Conservation (phyloP, 148 eudicot genomes). For the Vaccinium macrocarpon region DNA sequence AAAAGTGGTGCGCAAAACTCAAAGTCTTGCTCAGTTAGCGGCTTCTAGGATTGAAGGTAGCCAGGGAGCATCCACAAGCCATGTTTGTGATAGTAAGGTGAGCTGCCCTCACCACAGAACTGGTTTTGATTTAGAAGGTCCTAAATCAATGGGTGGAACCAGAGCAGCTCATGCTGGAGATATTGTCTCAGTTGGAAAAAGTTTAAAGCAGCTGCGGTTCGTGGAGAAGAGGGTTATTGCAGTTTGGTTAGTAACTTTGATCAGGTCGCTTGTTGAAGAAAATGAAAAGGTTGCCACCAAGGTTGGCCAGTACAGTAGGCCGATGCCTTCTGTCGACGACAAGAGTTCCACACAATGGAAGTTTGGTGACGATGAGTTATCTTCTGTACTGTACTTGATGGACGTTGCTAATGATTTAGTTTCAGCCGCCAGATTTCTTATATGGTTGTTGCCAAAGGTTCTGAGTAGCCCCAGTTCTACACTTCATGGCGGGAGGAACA, state of each 20-base stretch:
- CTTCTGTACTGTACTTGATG: conserved; percentile 73
- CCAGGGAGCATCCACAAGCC: conserved; percentile 99
- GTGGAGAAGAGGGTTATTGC: conserved; percentile 67
- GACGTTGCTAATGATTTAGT: conserved; percentile 72
- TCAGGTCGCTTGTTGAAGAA: conserved; percentile 72
- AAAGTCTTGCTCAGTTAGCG: conserved; percentile 90
- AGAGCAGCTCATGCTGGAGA: conserved; percentile 39
- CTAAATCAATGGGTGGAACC: conserved; percentile 40
- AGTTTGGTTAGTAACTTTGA: conserved; percentile 68
- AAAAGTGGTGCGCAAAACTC: conserved; percentile 85
- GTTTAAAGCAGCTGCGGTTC: conserved; percentile 58
- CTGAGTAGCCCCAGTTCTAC: conserved; percentile 45
- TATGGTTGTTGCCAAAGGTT: conserved; percentile 86
- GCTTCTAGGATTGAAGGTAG: conserved; percentile 93
- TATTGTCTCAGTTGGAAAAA: conserved; percentile 64
- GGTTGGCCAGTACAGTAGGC: conserved; percentile 51
- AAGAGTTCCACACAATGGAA: conserved; percentile 63
- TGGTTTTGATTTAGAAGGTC: conserved; percentile 51
- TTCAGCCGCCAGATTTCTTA: conserved; percentile 71
- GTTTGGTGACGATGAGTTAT: conserved; percentile 93
- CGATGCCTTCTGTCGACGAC: conserved; percentile 59
- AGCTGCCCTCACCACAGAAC: conserved; percentile 79
- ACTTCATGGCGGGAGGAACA: conserved; percentile 63
- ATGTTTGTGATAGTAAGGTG: conserved; percentile 80
- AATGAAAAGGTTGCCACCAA: conserved; percentile 55